Evolutionary conservation across 2,329 filamentous ascomycete genomes (phyloP).

Genomic region (Fusarium sublunatum): DNA sequence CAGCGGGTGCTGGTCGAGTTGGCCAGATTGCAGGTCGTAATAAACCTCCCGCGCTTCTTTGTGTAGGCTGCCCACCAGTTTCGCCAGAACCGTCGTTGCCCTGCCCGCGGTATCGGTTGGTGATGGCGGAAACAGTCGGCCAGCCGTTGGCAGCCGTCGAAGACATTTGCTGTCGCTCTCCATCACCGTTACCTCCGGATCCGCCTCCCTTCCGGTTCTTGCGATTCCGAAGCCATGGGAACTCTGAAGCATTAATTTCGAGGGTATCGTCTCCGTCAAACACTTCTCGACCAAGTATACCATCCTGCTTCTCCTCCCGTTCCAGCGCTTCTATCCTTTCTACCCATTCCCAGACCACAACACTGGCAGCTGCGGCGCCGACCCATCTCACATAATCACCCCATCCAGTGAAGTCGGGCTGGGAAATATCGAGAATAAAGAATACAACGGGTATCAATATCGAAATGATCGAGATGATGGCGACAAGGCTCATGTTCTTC

Average conservation of each 20-base stretch:
- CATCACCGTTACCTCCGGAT: conserved; percentile 19
- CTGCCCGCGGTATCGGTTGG: conserved; percentile 44
- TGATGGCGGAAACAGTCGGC: conserved; percentile 45
- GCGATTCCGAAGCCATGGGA: conserved; percentile 58
- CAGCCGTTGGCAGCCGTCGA: conserved; percentile 42
- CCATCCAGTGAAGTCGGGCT: conserved; percentile 88
- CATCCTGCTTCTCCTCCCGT: conserved; percentile 92
- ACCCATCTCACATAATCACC: conserved; percentile 97
- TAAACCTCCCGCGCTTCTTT: conserved; percentile 50
- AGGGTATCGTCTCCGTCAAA: conserved; percentile 96
- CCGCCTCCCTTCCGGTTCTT: conserved; percentile 50
- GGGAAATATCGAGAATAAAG: conserved; percentile 89
- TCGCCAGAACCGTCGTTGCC: conserved; percentile 30
- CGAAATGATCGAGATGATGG: conserved; percentile 80
- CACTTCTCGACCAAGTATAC: conserved; percentile 88
- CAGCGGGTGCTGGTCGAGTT: conserved; percentile 64
- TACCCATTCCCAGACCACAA: conserved; percentile 99
- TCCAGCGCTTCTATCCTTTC: conserved; percentile 93
- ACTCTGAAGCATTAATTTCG: conserved; percentile 67
- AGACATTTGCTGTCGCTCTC: conserved; percentile 29
- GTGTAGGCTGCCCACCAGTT: conserved; percentile 42
- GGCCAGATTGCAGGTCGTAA: conserved; percentile 66
- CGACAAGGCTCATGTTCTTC: conserved; percentile 87
- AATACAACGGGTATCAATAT: conserved; percentile 91
- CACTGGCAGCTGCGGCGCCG: conserved; percentile 91